Conservation (phyloP, 2,329 filamentous ascomycete species). For the Hypocrella siamensis region DNA sequence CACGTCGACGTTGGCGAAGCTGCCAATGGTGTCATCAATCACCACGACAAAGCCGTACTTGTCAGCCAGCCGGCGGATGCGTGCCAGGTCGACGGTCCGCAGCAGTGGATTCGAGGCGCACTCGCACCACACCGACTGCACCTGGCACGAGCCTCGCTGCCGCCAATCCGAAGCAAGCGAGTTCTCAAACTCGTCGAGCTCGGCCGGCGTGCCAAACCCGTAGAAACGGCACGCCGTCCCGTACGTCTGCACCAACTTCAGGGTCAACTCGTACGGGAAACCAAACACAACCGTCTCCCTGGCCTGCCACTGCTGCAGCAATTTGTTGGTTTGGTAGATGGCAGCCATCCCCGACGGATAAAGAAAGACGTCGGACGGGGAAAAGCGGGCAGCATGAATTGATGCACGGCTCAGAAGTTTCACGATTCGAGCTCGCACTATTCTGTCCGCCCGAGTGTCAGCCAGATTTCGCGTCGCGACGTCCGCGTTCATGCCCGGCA, state of each 20-base stretch:
- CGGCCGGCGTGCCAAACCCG: not conserved
- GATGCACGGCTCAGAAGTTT: not conserved
- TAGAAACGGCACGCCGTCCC: not conserved
- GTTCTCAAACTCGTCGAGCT: not conserved
- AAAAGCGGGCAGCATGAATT: not conserved
- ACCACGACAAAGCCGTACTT: conserved; percentile 20
- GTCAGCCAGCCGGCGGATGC: conserved; percentile 10
- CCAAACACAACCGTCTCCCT: not conserved
- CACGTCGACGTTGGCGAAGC: conserved; percentile 26
- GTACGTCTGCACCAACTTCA: not conserved
- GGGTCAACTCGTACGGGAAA: not conserved
- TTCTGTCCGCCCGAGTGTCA: no score
- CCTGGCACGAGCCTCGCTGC: not conserved
- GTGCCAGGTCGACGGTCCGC: conserved; percentile 6
- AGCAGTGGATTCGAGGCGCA: conserved; percentile 8
- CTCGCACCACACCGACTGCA: conserved; percentile 1
- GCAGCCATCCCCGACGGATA: conserved; percentile 1
- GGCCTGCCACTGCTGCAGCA: not conserved
- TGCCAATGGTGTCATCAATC: conserved; percentile 24
- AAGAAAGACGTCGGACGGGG: not conserved
- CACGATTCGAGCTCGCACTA: not conserved
- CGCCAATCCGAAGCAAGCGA: not conserved
- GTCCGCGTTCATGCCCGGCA: no score
- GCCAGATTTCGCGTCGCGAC: no score
- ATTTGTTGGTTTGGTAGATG: not conserved